Percentiles rank a stretch among this genome's conserved stretches.
Conservation (phyloP, 257 asterid genomes). For the Nicotiana noctiflora region DNA sequence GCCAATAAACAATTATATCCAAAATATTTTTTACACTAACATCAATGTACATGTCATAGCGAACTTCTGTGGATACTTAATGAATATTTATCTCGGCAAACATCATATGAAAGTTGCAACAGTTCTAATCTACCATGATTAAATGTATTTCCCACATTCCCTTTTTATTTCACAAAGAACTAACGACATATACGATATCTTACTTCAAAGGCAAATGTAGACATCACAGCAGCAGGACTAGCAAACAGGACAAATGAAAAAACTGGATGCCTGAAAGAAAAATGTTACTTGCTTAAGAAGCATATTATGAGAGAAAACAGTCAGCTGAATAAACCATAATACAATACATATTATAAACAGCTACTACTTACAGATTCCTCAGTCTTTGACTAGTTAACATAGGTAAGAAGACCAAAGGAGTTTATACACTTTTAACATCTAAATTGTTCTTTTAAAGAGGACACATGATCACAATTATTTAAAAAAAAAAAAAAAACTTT, state of each 20-base stretch:
- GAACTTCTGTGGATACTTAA: background rate
- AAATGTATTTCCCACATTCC: background rate
- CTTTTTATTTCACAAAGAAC: background rate
- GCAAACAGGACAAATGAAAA: conserved; percentile 29
- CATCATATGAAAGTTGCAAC: background rate
- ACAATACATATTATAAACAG: background rate
- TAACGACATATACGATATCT: background rate
- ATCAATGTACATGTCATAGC: background rate
- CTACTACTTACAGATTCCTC: background rate
- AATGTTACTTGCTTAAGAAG: background rate
- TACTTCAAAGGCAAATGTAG: conserved; percentile 26
- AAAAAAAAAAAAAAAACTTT: background rate
- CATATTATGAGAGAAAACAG: background rate
- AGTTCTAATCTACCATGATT: background rate
- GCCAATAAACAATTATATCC: background rate
- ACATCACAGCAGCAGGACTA: conserved; percentile 32
- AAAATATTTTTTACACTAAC: background rate
- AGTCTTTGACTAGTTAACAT: background rate
- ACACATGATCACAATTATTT: background rate
- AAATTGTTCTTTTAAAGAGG: background rate
- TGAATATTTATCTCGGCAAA: background rate
- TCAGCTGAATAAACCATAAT: background rate
- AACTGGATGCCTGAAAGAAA: conserved; percentile 33
- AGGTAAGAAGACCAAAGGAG: background rate
- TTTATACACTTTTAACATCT: background rate